These are phyloP conservation scores for Aureobasidium lini DNA, from an alignment of 2,329 filamentous ascomycete genomes.

Conservation along the genomic window DNA sequence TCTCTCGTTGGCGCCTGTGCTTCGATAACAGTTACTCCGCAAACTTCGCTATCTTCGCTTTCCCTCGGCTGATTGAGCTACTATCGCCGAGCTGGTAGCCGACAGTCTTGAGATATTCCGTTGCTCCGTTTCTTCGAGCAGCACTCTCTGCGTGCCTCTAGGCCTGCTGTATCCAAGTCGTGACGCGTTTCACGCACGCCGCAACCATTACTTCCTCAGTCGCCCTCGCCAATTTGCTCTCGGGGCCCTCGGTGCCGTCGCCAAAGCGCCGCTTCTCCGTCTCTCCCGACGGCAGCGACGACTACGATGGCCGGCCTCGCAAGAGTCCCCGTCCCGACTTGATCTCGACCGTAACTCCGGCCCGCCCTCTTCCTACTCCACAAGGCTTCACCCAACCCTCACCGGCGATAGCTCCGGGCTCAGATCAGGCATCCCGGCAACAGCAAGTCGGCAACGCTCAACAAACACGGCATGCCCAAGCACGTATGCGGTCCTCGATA, in stretches of 20 bases:
- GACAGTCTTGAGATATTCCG: neutral
- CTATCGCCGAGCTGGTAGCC: conserved; percentile 11
- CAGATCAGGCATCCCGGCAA: neutral
- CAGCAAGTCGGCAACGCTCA: neutral
- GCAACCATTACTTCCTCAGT: conserved; percentile 15
- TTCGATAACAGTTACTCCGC: conserved; percentile 6
- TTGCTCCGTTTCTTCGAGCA: conserved; percentile 8
- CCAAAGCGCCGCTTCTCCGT: conserved; percentile 12
- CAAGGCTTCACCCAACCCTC: neutral
- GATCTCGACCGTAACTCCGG: neutral
- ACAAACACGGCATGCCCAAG: conserved; percentile 12
- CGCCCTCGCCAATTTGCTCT: conserved; percentile 11
- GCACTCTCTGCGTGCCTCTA: neutral
- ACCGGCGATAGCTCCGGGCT: neutral
- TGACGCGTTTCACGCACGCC: conserved; percentile 11
- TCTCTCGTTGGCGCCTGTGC: neutral
- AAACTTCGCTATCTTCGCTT: conserved; percentile 9
- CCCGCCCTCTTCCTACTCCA: neutral
- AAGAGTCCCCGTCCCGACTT: conserved; percentile 12
- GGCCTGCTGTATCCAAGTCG: conserved; percentile 7
- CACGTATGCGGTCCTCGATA: conserved; percentile 65
- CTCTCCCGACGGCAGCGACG: conserved; percentile 11
- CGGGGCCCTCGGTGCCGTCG: conserved; percentile 10
- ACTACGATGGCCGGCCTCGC: conserved; percentile 5
- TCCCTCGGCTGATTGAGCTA: conserved; percentile 9